Conservation (phyloP, 176 grass and related monocot species). For the Ensete glaucum region DNA sequence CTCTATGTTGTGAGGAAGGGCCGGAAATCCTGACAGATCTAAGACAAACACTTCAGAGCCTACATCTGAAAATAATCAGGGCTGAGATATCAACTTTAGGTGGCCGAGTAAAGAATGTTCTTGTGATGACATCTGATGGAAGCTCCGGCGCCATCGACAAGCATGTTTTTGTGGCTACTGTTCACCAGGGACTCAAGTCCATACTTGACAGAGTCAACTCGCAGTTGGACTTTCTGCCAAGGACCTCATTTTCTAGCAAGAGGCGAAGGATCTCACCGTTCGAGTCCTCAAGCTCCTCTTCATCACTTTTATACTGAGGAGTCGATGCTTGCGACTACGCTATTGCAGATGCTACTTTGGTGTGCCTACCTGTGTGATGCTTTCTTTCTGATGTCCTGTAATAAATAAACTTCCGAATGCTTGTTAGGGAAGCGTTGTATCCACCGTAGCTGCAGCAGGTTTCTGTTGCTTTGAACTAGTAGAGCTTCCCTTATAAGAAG, state of each 20-base stretch:
- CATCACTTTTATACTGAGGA: slow-evolving; percentile 25
- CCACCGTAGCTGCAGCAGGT: neutral
- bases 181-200: slow-evolving; percentile 50
- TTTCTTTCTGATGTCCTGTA: neutral
- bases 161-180: slow-evolving; percentile 22
- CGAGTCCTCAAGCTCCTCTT: slow-evolving; percentile 71
- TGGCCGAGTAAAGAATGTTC: slow-evolving; percentile 48
- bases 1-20: slow-evolving; percentile 70
- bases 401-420: neutral
- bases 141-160: slow-evolving; percentile 5
- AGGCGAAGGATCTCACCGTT: slow-evolving; percentile 43
- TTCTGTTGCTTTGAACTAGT: neutral
- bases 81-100: slow-evolving; percentile 72
- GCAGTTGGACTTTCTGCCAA: slow-evolving; percentile 42
- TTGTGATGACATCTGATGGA: slow-evolving; percentile 30
- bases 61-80: slow-evolving; percentile 38
- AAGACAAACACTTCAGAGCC: slow-evolving; percentile 35
- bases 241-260: slow-evolving; percentile 50
- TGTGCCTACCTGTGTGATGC: neutral
- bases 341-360: neutral
- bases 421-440: neutral
- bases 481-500: neutral
- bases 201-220: slow-evolving; percentile 43
- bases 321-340: neutral
- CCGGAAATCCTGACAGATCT: slow-evolving; percentile 56